Evolutionary conservation across 768 basidiomycete species (phyloP).

Genomic region (Lactifluus rugatus): DNA sequence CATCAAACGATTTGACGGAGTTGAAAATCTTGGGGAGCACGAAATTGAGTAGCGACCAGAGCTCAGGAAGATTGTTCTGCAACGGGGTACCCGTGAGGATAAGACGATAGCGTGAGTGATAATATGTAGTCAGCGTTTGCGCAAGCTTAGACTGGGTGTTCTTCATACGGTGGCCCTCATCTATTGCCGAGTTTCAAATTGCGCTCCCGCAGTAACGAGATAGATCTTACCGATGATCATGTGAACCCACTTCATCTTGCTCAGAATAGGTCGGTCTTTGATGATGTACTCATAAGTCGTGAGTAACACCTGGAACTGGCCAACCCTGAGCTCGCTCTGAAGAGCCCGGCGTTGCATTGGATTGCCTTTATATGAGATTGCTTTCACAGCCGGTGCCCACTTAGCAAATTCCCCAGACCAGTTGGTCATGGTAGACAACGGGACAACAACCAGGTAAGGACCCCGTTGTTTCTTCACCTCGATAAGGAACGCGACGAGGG

Average conservation of each 20-base stretch:
- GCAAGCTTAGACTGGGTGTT: conserved; percentile 85
- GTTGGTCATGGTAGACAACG: conserved; percentile 93
- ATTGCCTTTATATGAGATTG: conserved; percentile 86
- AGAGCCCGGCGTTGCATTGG: conserved; percentile 71
- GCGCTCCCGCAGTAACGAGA: neutral
- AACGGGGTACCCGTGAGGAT: conserved; percentile 94
- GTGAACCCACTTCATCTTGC: conserved; percentile 91
- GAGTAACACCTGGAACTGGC: conserved; percentile 83
- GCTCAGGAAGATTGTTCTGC: conserved; percentile 93
- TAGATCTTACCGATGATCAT: conserved; percentile 85
- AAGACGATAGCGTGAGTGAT: conserved; percentile 86
- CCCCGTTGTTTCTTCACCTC: conserved; percentile 86
- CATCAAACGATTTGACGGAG: conserved; percentile 97
- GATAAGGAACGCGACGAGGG: conserved; percentile 89
- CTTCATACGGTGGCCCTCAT: conserved; percentile 98
- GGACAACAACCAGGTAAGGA: conserved; percentile 92
- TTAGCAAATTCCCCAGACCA: conserved; percentile 97
- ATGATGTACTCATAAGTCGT: conserved; percentile 98
- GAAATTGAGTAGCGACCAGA: conserved; percentile 94
- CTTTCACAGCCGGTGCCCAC: conserved; percentile 81
- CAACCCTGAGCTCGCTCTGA: conserved; percentile 65
- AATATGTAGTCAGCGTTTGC: conserved; percentile 85
- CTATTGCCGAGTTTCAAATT: conserved; percentile 28
- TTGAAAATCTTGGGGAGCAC: conserved; percentile 94
- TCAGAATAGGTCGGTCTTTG: conserved; percentile 84